These are phyloP conservation scores for Annulohypoxylon maeteangense DNA, from an alignment of 495 filamentous ascomycete species.

Conservation along the genomic window DNA sequence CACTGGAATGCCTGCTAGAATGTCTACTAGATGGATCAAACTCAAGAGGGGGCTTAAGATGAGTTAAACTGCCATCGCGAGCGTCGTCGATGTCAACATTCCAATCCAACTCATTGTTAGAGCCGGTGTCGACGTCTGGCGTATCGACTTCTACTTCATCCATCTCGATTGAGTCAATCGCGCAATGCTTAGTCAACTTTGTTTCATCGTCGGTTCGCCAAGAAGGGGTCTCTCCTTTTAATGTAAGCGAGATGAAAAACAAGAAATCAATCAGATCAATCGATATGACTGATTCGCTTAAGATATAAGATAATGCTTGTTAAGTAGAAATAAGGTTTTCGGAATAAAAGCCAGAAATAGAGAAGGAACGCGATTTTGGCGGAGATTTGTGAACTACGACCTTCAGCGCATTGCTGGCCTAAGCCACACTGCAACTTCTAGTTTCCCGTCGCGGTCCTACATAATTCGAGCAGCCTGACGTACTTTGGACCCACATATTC, in stretches of 20 bases:
- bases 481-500: neutral
- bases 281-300: neutral
- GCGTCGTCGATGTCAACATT: constrained; percentile 3
- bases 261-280: neutral
- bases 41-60: neutral
- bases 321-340: constrained; percentile 2
- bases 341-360: neutral
- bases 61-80: neutral
- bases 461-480: constrained; percentile 3
- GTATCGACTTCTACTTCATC: constrained; percentile 21
- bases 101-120: constrained; percentile 11
- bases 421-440: constrained; percentile 6
- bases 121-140: constrained; percentile 7
- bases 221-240: constrained; percentile 5
- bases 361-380: constrained; percentile 3
- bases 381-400: neutral
- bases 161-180: constrained; percentile 25
- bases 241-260: neutral
- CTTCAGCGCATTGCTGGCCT: neutral
- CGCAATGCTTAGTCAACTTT: constrained; percentile 4
- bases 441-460: neutral
- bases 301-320: neutral
- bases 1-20: constrained; percentile 16
- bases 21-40: constrained; percentile 10
- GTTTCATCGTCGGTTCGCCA: constrained; percentile 6